phyloP scores from a whole-genome alignment of 202 grass and related monocot species.

The Setaria viridis region DNA sequence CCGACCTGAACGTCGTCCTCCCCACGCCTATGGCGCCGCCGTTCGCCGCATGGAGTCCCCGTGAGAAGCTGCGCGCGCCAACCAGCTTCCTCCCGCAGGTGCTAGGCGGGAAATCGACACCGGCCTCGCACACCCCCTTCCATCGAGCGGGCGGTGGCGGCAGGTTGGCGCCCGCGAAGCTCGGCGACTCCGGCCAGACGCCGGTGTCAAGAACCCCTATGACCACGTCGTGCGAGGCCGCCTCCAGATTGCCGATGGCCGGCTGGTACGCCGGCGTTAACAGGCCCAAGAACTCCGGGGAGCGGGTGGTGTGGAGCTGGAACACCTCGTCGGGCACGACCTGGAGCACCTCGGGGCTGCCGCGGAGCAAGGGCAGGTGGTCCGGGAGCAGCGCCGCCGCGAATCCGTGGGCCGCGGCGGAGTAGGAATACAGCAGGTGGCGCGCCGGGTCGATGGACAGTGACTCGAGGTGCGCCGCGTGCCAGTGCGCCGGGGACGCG shows the following conservation, averaged over 20 bases:
- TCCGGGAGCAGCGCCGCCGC: slow-evolving; percentile 63
- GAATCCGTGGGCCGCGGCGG: slow-evolving; percentile 69
- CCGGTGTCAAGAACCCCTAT: slow-evolving; percentile 90
- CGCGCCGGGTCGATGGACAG: slow-evolving; percentile 71
- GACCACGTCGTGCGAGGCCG: slow-evolving; percentile 75
- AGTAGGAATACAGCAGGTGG: slow-evolving; percentile 90
- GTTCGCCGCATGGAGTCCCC: slow-evolving; percentile 60
- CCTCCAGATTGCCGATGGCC: slow-evolving; percentile 52
- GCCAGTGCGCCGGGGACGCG: slow-evolving; percentile 67
- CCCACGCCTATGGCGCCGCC: slow-evolving; percentile 29
- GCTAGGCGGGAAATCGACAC: slow-evolving; percentile 78
- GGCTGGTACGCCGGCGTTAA: slow-evolving; percentile 53
- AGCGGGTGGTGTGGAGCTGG: slow-evolving; percentile 78
- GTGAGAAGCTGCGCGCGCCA: slow-evolving; percentile 84
- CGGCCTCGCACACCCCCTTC: slow-evolving; percentile 83
- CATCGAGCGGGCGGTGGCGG: slow-evolving; percentile 65
- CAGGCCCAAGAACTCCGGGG: slow-evolving; percentile 86
- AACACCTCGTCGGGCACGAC: slow-evolving; percentile 67
- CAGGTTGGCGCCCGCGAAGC: slow-evolving; percentile 55
- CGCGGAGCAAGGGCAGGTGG: slow-evolving; percentile 62
- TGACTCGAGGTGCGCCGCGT: slow-evolving; percentile 70
- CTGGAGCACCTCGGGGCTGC: slow-evolving; percentile 69
- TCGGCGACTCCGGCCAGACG: slow-evolving; percentile 88
- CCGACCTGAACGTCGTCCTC: slow-evolving; percentile 57
- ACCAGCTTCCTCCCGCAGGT: slow-evolving; percentile 80